Base-by-base conservation (phyloP, 768 basidiomycete genomes). In the Gloeostereum incarnatum region DNA sequence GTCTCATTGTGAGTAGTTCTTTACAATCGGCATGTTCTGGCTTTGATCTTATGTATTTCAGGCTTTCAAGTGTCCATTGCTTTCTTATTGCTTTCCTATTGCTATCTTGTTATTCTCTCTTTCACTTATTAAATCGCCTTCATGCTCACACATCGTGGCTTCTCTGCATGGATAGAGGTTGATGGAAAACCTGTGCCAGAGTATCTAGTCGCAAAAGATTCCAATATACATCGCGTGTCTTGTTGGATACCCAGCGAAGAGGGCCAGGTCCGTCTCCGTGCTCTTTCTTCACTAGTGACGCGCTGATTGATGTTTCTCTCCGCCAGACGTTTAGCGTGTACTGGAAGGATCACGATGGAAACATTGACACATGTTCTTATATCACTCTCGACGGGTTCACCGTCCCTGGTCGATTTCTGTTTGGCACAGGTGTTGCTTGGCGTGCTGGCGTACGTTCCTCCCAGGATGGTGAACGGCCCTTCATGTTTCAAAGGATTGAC, bases 81-180 rank as follows among this genome's bases (percentile, higher is more conserved):
- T n/a, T n/a, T n/a, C n/a, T n/a, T n/a, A n/a, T n/a, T n/a, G n/a
- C n/a, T n/a, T n/a, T n/a, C n/a, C n/a, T n/a, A n/a, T n/a, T n/a
- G n/a, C n/a, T n/a, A n/a, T n/a, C n/a, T n/a, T n/a, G n/a, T n/a
- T n/a, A n/a, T n/a, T n/a, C n/a, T n/a, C n/a, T n/a, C n/a, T n/a
- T n/a, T n/a, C n/a, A n/a, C n/a, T n/a, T n/a, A n/a, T n/a, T n/a
- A n/a, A n/a, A n/a, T n/a, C n/a, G n/a, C n/a, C 33, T 7, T 13
- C 33, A 75, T 75, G 70, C 65, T 78, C 42, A 65, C 65, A 0
- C 69, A 73, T 53, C 68, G 70, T 13, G 74, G 68, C 5, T 83
- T 82, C 56, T 78, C 78, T 10, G 80, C 81, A 17, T 85, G 82
- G 76, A 75, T 86, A 37, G 61, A 63, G 24, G 69, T 65, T 27